Conservation (phyloP, 2,329 filamentous ascomycete species). For the Pseudomassariella vexata region DNA sequence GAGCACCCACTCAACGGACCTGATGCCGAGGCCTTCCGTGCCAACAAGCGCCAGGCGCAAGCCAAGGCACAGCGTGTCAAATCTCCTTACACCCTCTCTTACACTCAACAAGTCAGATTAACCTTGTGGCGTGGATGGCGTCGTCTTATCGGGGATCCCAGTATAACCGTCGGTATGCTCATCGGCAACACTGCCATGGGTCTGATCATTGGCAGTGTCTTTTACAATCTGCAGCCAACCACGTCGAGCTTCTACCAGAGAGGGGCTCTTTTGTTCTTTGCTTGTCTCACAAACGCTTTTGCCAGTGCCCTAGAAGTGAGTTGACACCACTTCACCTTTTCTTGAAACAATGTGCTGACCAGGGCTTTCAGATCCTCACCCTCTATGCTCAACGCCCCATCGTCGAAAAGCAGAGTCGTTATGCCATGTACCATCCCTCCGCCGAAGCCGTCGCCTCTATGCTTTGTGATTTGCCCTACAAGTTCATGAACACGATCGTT, state of each 20-base stretch:
- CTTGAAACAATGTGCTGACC: slow-evolving; percentile 4
- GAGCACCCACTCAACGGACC: slow-evolving; percentile 44
- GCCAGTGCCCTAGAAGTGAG: slow-evolving; percentile 64
- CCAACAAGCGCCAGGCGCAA: slow-evolving; percentile 47
- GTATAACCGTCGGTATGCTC: slow-evolving; percentile 39
- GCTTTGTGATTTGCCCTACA: slow-evolving; percentile 78
- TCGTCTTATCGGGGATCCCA: slow-evolving; percentile 12
- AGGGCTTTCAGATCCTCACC: slow-evolving; percentile 57
- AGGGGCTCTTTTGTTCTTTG: slow-evolving; percentile 77
- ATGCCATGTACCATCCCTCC: slow-evolving; percentile 82
- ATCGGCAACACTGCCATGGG: slow-evolving; percentile 69
- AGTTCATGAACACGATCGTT: slow-evolving; percentile 61
- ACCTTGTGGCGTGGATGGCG: slow-evolving; percentile 13
- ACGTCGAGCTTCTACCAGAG: slow-evolving; percentile 69
- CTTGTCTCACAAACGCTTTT: slow-evolving; percentile 78
- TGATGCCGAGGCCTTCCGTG: slow-evolving; percentile 48
- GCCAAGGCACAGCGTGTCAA: slow-evolving; percentile 13
- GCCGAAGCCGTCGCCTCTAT: slow-evolving; percentile 79
- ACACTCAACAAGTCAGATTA: slow-evolving; percentile 13
- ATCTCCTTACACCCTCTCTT: slow-evolving; percentile 15
- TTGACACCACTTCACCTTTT: slow-evolving; percentile 3
- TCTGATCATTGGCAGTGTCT: slow-evolving; percentile 71
- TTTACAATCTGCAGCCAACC: slow-evolving; percentile 62
- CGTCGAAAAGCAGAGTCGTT: slow-evolving; percentile 81
- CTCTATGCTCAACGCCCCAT: slow-evolving; percentile 84